A percentile compares a stretch with the other conserved stretches of the same genome.
phyloP scores from a whole-genome alignment of 2,329 filamentous ascomycete genomes.

The Capronia americana region DNA sequence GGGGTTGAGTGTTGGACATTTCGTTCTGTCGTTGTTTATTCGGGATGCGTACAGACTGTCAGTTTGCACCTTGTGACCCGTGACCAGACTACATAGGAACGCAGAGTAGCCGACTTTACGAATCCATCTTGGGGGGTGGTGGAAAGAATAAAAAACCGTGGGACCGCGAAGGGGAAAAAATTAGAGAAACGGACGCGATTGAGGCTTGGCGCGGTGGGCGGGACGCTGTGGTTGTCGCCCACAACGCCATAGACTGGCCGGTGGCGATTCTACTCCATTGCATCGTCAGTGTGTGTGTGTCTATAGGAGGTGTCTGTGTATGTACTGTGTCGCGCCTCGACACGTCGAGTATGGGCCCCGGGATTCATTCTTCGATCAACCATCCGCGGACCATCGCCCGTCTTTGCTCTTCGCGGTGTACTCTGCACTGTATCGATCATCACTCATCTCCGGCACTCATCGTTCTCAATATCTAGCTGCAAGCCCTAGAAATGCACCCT shows the following conservation, averaged over 20 bases:
- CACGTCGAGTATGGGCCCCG: not conserved
- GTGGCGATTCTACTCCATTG: not conserved
- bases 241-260: too few relatives aligned
- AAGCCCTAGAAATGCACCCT: too few relatives aligned
- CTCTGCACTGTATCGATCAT: not conserved
- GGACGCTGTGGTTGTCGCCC: too few relatives aligned
- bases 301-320: not conserved
- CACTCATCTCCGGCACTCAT: too few relatives aligned
- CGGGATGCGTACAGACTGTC: not conserved
- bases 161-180: not conserved
- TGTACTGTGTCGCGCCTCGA: not conserved
- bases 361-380: not conserved
- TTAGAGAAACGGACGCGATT: not conserved
- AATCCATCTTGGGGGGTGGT: not conserved
- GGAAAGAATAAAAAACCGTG: too few relatives aligned
- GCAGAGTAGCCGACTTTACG: not conserved
- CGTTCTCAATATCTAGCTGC: too few relatives aligned
- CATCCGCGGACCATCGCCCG: not conserved
- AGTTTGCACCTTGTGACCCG: too few relatives aligned
- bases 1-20: not conserved
- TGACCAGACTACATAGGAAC: not conserved
- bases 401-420: not conserved
- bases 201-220: not conserved
- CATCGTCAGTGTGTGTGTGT: not conserved
- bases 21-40: not conserved